phyloP scores from a whole-genome alignment of 495 filamentous ascomycete species.

The Penicillium steckii region DNA sequence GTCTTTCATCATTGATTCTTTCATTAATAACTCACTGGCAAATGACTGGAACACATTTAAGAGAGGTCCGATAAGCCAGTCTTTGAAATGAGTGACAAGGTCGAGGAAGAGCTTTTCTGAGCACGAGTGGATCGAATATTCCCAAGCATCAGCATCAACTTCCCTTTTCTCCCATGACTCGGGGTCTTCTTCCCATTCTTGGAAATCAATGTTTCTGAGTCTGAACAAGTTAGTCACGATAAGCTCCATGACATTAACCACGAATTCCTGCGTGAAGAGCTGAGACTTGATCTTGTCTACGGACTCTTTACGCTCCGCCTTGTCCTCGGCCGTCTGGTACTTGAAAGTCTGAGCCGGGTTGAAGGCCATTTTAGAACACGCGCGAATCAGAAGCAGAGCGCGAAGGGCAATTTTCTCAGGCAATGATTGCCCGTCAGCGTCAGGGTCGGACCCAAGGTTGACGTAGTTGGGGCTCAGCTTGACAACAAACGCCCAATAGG shows the following conservation, averaged over 20 bases:
- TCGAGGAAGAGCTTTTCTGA: conserved; percentile 93
- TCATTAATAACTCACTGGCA: conserved; percentile 49
- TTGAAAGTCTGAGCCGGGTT: conserved; percentile 76
- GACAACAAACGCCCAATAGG: conserved; percentile 80
- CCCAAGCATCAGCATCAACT: conserved; percentile 73
- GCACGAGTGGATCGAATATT: conserved; percentile 86
- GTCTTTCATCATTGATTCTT: background rate
- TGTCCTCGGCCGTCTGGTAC: conserved; percentile 67
- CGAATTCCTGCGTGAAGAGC: conserved; percentile 70
- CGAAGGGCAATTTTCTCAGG: conserved; percentile 76
- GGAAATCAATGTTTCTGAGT: conserved; percentile 79
- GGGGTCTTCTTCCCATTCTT: conserved; percentile 88
- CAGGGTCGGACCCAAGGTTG: conserved; percentile 48
- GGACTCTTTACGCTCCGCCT: conserved; percentile 65
- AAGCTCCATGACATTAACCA: conserved; percentile 74
- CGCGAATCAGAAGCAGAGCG: conserved; percentile 78
- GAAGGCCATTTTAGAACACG: conserved; percentile 80
- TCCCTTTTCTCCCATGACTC: conserved; percentile 90
- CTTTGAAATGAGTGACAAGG: conserved; percentile 81
- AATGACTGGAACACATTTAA: conserved; percentile 75
- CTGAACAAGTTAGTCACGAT: conserved; percentile 86
- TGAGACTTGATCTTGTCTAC: conserved; percentile 63
- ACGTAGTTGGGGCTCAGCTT: conserved; percentile 70
- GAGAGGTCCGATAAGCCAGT: conserved; percentile 70
- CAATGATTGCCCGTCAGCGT: conserved; percentile 54